Evolutionary conservation across 2,329 filamentous ascomycete genomes (phyloP).

Genomic region (Ascochyta lentis): DNA sequence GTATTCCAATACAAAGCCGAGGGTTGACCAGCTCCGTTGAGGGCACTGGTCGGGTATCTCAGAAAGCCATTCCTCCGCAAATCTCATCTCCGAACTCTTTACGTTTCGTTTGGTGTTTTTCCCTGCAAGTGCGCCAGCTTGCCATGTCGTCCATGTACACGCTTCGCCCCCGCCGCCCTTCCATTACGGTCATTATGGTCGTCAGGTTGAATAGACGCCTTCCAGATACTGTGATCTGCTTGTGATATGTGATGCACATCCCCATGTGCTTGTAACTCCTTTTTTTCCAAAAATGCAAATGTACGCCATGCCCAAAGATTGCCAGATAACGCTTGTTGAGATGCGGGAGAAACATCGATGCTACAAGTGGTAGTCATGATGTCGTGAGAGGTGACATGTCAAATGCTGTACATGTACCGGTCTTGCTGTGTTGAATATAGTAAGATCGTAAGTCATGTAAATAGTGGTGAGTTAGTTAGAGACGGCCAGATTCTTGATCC

Average conservation of each 20-base stretch:
- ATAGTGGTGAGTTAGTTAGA: conserved; percentile 30
- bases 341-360: conserved; percentile 18
- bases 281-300: background rate
- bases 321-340: conserved; percentile 28
- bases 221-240: conserved; percentile 33
- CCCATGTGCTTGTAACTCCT: conserved; percentile 5
- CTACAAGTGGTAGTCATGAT: conserved; percentile 4
- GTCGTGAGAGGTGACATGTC: conserved; percentile 13
- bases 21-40: conserved; percentile 22
- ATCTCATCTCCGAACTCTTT: background rate
- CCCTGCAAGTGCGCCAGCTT: background rate
- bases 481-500: conserved; percentile 35
- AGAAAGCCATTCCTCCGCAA: conserved; percentile 19
- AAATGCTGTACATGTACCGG: conserved; percentile 23
- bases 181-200: conserved; percentile 39
- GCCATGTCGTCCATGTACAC: no score
- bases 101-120: background rate
- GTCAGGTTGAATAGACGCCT: conserved; percentile 52
- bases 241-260: conserved; percentile 15
- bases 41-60: conserved; percentile 21
- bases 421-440: conserved; percentile 46
- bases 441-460: conserved; percentile 26
- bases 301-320: background rate
- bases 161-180: background rate
- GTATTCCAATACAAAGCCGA: conserved; percentile 1